Evolutionary conservation across 2,329 filamentous ascomycete species (phyloP), one percentile per base, ranked within the genome.

Genomic region (Neodidymelliopsis sp.): DNA sequence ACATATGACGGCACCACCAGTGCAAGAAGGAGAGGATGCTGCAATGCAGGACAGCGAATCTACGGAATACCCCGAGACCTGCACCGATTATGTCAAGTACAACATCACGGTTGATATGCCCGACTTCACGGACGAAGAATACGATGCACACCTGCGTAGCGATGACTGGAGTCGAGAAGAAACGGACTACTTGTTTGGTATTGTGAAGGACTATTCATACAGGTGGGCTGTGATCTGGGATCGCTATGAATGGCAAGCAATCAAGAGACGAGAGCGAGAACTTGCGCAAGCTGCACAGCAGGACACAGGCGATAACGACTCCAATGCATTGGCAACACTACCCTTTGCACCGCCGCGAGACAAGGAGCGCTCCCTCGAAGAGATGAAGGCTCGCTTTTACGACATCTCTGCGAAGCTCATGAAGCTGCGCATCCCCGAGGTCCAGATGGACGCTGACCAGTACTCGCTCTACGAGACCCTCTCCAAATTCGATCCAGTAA

Each of bases 141-240:
- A 99, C 74, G 83, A 87, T 52, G 80, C 84, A 48, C 84, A 88
- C 54, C 75, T 99, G 39, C 82, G 85, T 61, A 88, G 81, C 66
- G 78, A 84, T 11, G 86, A 93, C 61, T 99, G 94, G 94, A 87
- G 89, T 11, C 90, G 88, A 65, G 88, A 94, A 63, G 94, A 99
- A 75, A 99, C 94, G 7, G 91, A 97, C 69, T 97, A 97, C 67
- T 75, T 99, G 55, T 82, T 97, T 69, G 78, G 84, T 3, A 71
- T 93, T 25, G 89, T 85, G 11, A 81, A 81, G 48, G 88, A 92
- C 35, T 96, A 86, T 67, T 91, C 96, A 66, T 81, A 96, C 52
- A 87, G 94, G 59, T 99, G 94, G 91, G 83, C 93, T 3, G 73
- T 97, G 12, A 90, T 99, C 52, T 90, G 88, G 79, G 94, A 99